Percentiles rank a stretch among this genome's conserved stretches.
Conservation (phyloP, 169 alveolate species). For the Theileria parva region DNA sequence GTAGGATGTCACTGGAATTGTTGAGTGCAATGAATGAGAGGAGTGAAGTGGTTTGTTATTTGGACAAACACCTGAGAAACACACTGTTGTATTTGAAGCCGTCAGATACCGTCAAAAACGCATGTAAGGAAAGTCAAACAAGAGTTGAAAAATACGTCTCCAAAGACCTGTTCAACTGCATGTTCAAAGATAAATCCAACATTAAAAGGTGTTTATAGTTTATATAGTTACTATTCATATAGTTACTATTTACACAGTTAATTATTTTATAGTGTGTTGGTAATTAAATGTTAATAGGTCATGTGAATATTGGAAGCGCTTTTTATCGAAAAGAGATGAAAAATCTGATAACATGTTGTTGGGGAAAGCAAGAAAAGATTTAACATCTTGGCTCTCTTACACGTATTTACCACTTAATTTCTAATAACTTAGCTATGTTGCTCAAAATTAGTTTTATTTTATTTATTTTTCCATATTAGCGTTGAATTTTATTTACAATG, state of each 20-base stretch:
- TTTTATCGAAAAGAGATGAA: conserved; percentile 15
- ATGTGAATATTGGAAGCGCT: conserved; percentile 42
- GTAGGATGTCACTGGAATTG: background rate
- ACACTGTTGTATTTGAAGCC: background rate
- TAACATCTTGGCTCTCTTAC: conserved; percentile 27
- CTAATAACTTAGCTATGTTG: background rate
- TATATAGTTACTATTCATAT: no score
- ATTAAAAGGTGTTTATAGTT: background rate
- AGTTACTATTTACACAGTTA: no score
- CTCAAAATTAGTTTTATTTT: background rate
- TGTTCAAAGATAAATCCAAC: conserved; percentile 23
- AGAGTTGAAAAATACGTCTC: conserved; percentile 19
- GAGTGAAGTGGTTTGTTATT: background rate
- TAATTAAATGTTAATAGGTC: background rate
- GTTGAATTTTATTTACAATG: background rate
- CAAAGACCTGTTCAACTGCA: conserved; percentile 31
- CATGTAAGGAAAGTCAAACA: background rate
- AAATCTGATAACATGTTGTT: conserved; percentile 1
- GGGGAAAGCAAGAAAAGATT: conserved; percentile 24
- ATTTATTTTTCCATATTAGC: background rate
- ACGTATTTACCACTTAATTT: conserved; percentile 7
- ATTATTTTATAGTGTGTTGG: background rate
- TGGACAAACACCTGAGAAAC: background rate
- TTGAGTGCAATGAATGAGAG: background rate
- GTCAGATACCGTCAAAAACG: background rate